A percentile compares a stretch with the other conserved stretches of the same genome.
Evolutionary conservation across 768 basidiomycete genomes (phyloP).

Genomic region (Tricholoma bakamatsutake): DNA sequence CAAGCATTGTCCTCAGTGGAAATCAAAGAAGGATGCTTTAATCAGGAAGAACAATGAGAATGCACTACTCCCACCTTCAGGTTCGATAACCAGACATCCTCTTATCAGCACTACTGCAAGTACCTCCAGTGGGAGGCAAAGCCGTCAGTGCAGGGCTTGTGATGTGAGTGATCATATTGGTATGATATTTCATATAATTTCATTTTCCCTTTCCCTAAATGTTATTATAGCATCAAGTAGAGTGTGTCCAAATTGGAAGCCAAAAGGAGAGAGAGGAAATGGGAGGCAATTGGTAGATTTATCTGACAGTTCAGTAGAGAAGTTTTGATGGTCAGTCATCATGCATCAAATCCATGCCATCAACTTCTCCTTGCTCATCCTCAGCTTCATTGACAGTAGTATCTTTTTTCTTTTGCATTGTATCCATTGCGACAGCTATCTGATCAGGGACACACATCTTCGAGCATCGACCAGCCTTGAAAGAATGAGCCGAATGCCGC

Average conservation of each 20-base stretch:
- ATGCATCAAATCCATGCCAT: neutral
- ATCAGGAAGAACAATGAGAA: neutral
- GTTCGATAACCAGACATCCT: no score
- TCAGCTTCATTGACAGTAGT: neutral
- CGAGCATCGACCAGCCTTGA: neutral
- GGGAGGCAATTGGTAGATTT: neutral
- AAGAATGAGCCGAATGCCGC: neutral
- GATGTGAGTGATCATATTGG: neutral
- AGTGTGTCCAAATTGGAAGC: neutral
- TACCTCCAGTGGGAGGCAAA: neutral
- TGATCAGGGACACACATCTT: conserved; percentile 8
- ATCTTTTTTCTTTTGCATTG: neutral
- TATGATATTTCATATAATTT: neutral
- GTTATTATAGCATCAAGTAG: neutral
- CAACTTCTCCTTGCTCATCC: neutral
- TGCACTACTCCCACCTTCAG: neutral
- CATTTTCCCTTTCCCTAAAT: neutral
- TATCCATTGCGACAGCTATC: conserved; percentile 2
- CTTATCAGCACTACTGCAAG: neutral
- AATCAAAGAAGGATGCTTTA: neutral
- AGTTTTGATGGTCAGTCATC: neutral
- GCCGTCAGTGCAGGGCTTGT: neutral
- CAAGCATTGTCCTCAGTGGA: neutral
- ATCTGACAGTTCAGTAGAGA: neutral
- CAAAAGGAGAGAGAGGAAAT: neutral